phyloP scores from a whole-genome alignment of 768 basidiomycete genomes.

The Suillus bovinus region DNA sequence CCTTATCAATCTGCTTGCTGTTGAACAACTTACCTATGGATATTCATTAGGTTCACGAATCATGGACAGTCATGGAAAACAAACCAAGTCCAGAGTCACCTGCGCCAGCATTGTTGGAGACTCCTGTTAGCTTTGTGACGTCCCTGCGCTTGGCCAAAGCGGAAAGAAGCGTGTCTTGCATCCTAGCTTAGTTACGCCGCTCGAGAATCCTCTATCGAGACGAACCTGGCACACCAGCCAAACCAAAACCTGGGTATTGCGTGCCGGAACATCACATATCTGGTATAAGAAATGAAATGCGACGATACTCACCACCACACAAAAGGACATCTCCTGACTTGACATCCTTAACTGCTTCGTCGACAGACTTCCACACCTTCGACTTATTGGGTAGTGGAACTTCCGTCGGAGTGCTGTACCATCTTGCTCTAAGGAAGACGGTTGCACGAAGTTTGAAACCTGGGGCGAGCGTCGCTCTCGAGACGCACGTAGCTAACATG shows the following conservation, averaged over 20 bases:
- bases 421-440: slow-evolving; percentile 16
- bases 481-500: slow-evolving; percentile 25
- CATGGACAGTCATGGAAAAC: not conserved
- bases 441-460: slow-evolving; percentile 19
- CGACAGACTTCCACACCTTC: slow-evolving; percentile 82
- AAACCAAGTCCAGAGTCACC: slow-evolving; percentile 70
- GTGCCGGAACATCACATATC: not conserved
- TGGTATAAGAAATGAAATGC: slow-evolving; percentile 8
- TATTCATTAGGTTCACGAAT: not conserved
- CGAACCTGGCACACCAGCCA: slow-evolving; percentile 85
- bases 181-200: not conserved
- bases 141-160: slow-evolving; percentile 77
- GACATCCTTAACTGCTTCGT: slow-evolving; percentile 82
- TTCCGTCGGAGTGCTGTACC: slow-evolving; percentile 27
- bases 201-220: not conserved
- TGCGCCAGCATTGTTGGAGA: slow-evolving; percentile 87
- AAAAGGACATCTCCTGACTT: slow-evolving; percentile 78
- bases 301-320: slow-evolving; percentile 67
- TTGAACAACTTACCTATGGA: slow-evolving; percentile 69
- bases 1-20: slow-evolving; percentile 73
- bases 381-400: slow-evolving; percentile 37
- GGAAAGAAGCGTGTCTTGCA: slow-evolving; percentile 76
- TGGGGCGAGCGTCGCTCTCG: slow-evolving; percentile 17
- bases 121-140: slow-evolving; percentile 73
- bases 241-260: slow-evolving; percentile 69